Conservation (phyloP, 768 basidiomycete genomes). For the Boletus subparvulus region DNA sequence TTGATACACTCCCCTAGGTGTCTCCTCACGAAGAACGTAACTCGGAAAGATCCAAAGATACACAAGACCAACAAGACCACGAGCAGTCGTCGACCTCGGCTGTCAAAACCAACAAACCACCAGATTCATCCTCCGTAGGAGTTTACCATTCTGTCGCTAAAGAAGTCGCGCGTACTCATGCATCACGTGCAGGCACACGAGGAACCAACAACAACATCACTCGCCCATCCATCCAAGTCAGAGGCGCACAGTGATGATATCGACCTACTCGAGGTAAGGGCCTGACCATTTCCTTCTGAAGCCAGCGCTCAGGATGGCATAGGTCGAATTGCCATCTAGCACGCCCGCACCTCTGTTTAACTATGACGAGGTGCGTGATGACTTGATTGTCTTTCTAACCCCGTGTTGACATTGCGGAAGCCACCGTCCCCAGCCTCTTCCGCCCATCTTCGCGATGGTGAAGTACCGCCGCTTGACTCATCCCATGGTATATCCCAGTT, state of each 20-base stretch:
- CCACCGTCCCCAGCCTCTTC: background rate
- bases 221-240: background rate
- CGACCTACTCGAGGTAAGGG: background rate
- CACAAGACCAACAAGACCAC: background rate
- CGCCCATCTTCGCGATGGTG: background rate
- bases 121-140: background rate
- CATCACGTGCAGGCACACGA: background rate
- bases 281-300: background rate
- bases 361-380: background rate
- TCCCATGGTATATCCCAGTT: background rate
- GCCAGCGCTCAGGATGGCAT: background rate
- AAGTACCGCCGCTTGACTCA: background rate
- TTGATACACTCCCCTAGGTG: background rate
- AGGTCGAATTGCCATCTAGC: background rate
- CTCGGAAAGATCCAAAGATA: background rate
- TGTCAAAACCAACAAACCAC: background rate
- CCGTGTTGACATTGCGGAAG: background rate
- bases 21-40: background rate
- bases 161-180: background rate
- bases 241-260: background rate
- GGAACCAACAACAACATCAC: background rate
- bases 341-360: background rate
- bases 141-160: background rate
- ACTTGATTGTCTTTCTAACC: no score
- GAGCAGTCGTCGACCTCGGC: background rate